Evolutionary conservation across 345 rosid genomes (phyloP), one percentile per base, ranked within the genome.

Genomic region (Lepidium africanum): DNA sequence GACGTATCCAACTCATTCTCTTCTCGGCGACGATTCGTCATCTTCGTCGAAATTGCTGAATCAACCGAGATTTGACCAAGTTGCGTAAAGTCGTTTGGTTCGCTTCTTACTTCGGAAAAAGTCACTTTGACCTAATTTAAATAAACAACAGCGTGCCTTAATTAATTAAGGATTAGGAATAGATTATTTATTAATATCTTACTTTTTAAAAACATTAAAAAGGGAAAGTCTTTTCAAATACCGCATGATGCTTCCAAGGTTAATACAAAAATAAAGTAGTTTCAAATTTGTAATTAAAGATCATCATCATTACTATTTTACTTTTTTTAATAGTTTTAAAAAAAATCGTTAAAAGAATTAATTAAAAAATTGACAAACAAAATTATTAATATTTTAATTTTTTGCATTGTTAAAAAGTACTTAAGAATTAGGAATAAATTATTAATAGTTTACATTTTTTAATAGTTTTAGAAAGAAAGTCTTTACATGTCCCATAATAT

Each of bases 101-200:
- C 75, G 70, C 27, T 56, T 75, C 65, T 56, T 40, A 75, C 70
- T 6, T 69, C 70, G 5, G 75, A 55, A 69, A 62, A 63, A 40
- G 60, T 63, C 61, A 63, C 35, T 52, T 56, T 69, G 66, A 75
- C 74, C 74, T 75, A 40, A 47, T 39, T 67, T 54, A 63, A 68
- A 62, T 62, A 67, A 51, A 74, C 64, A 74, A 21, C 41, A 23
- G 21, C 68, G 59, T 73, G 72, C 17, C 49, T 67, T 59, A 73
- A 59, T 42, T 16, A 65, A 57, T 65, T 57, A 58, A 65, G 56
- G 72, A 46, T 59, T 50, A 35, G 5, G 46, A 64, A 41, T 51
- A 58, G 2, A 33, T 73, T 10, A 65, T 19, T 56, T 16, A 10
- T 47, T 40, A 40, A 56, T 16, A n/a, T 1, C 38, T 40, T 41